phyloP scores from a whole-genome alignment of 2,329 filamentous ascomycete genomes.

The Monilinia laxa region DNA sequence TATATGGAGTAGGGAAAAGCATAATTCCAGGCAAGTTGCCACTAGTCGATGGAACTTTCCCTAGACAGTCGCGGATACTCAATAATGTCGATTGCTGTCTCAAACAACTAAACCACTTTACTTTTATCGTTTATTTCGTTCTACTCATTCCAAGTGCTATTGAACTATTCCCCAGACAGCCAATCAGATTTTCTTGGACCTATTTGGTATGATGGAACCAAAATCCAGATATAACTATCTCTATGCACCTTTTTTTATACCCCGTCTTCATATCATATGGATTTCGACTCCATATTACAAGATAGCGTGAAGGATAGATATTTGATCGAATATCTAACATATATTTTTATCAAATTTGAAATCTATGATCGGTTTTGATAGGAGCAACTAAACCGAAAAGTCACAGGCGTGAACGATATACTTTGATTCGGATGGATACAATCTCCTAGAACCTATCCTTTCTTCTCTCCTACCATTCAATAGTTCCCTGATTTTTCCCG shows the following conservation, averaged over 20 bases:
- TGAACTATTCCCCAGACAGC: too few relatives aligned
- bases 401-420: neutral
- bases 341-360: neutral
- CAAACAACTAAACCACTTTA: neutral
- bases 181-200: neutral
- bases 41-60: neutral
- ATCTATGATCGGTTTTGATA: neutral
- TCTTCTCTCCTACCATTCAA: too few relatives aligned
- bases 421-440: too few relatives aligned
- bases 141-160: too few relatives aligned
- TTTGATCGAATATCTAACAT: neutral
- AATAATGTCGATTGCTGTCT: neutral
- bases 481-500: too few relatives aligned
- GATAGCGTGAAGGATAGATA: neutral
- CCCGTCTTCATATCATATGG: neutral
- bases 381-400: neutral
- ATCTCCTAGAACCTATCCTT: too few relatives aligned
- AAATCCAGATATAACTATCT: neutral
- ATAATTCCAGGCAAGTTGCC: conserved; percentile 13
- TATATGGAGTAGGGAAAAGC: conserved; percentile 6
- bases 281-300: neutral
- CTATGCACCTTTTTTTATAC: neutral
- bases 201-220: neutral
- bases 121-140: neutral
- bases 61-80: conserved; percentile 1